These are phyloP conservation scores for Fusarium sp. DNA, from an alignment of 2,329 filamentous ascomycete species.

Conservation along the genomic window DNA sequence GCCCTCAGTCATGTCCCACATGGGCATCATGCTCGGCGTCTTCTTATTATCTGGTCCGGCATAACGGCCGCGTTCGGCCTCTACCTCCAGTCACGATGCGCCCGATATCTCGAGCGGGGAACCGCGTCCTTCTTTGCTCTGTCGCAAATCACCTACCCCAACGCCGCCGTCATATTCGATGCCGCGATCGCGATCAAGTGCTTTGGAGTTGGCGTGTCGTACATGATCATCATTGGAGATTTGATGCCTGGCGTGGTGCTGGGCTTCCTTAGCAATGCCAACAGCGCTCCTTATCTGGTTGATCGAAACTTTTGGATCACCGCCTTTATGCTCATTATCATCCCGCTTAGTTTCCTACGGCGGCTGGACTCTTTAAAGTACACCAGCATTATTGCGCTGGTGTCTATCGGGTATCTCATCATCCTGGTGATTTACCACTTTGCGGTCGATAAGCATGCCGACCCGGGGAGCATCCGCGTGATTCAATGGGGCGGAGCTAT, in stretches of 20 bases:
- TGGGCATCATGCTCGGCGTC: constrained; percentile 89
- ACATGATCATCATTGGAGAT: constrained; percentile 98
- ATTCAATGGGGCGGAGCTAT: constrained; percentile 84
- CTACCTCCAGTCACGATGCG: constrained; percentile 93
- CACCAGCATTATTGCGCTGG: constrained; percentile 89
- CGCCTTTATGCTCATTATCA: constrained; percentile 95
- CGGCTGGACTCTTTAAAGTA: constrained; percentile 97
- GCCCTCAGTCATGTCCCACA: constrained; percentile 95
- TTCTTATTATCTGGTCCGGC: constrained; percentile 91
- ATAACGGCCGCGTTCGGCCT: constrained; percentile 90
- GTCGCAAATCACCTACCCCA: constrained; percentile 96
- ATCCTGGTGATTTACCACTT: constrained; percentile 95
- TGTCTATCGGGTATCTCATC: constrained; percentile 95
- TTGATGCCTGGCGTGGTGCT: constrained; percentile 94
- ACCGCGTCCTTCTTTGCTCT: constrained; percentile 95
- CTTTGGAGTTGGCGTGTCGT: constrained; percentile 96
- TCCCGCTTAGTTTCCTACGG: constrained; percentile 91
- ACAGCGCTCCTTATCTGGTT: constrained; percentile 76
- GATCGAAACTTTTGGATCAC: constrained; percentile 98
- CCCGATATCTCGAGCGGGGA: constrained; percentile 91
- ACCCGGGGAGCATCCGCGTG: constrained; percentile 79
- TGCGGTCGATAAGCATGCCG: constrained; percentile 79
- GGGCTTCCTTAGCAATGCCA: constrained; percentile 78
- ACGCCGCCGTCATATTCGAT: constrained; percentile 95
- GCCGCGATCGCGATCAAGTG: constrained; percentile 97